Evolutionary conservation across 805 yeast species (phyloP).

Genomic region (Cyberlindnera maritima): DNA sequence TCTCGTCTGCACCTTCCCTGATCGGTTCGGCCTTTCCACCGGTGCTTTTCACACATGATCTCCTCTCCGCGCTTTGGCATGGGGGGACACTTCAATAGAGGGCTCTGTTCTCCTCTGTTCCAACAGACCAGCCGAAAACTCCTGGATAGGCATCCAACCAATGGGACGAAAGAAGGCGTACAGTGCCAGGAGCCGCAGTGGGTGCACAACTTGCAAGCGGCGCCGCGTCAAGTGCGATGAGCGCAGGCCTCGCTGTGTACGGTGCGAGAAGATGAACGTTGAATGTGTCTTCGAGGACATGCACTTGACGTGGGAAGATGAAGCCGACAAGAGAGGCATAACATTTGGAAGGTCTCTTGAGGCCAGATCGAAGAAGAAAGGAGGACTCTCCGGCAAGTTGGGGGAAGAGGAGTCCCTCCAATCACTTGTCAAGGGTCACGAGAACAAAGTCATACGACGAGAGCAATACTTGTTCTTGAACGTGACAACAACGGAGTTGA

Average conservation of each 20-base stretch:
- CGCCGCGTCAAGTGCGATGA: constrained; percentile 49
- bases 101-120: too few relatives aligned
- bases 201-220: constrained; percentile 48
- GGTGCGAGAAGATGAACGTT: constrained; percentile 30
- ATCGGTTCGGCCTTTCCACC: not conserved
- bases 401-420: not conserved
- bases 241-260: constrained; percentile 31
- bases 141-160: not conserved
- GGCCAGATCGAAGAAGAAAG: constrained; percentile 18
- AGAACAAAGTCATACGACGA: constrained; percentile 10
- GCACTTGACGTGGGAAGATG: constrained; percentile 36
- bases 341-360: constrained; percentile 36
- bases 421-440: not conserved
- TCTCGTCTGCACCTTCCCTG: constrained; percentile 5
- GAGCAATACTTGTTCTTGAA: constrained; percentile 16
- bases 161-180: constrained; percentile 28
- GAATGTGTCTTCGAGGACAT: constrained; percentile 21
- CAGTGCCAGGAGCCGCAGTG: constrained; percentile 36
- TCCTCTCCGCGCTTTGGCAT: not conserved
- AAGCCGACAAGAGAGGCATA: constrained; percentile 33
- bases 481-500: constrained; percentile 10
- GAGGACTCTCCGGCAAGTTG: not conserved
- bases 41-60: not conserved
- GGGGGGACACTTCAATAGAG: not conserved
- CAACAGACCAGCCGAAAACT: too few relatives aligned